Conservation (phyloP, 73 alveolate genomes). For the Tetrahymena elliotti region DNA sequence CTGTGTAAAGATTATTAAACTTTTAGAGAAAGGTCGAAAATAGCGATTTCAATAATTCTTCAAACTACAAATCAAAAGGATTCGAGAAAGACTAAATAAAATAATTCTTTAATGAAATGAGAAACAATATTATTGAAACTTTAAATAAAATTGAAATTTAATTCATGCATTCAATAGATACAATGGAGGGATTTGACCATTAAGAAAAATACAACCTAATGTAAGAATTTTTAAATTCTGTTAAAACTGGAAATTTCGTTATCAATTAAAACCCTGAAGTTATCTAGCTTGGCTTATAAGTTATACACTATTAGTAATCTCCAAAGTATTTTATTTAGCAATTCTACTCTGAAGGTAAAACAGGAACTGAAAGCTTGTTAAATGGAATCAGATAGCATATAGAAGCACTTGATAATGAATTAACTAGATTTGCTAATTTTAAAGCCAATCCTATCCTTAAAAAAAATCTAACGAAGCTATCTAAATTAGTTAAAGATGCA, state of each 20-base stretch:
- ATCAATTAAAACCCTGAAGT: neutral
- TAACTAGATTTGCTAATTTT: neutral
- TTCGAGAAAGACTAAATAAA: neutral
- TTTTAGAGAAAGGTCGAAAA: neutral
- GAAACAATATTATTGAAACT: neutral
- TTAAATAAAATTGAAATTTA: neutral
- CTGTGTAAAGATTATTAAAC: neutral
- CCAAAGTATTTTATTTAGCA: neutral
- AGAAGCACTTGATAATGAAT: neutral
- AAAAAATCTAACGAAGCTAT: neutral
- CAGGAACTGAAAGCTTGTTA: neutral
- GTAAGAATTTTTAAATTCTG: neutral
- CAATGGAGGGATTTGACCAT: neutral
- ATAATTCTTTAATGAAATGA: neutral
- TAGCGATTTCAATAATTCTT: neutral
- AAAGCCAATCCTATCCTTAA: neutral
- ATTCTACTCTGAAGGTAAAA: neutral
- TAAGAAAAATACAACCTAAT: neutral
- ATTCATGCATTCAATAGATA: neutral
- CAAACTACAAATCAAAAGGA: neutral
- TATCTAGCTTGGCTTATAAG: neutral
- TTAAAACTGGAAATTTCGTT: neutral
- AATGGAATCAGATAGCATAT: neutral
- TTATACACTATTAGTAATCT: neutral
- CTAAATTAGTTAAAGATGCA: neutral